Conservation (phyloP, 2,329 filamentous ascomycete species). For the Pestalotiopsis sp. region DNA sequence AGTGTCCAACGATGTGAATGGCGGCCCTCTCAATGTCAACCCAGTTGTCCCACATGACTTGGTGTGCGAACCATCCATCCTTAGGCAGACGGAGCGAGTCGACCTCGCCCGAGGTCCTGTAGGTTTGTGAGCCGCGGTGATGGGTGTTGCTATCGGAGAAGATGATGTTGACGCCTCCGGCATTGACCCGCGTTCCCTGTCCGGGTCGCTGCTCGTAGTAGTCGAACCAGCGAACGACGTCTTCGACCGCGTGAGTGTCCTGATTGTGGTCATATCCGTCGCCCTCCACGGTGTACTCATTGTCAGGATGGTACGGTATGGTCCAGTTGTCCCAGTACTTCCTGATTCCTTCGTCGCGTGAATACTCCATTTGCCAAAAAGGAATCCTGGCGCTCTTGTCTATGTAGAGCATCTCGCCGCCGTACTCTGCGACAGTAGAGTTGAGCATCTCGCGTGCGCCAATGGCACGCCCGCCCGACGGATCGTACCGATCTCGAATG, state of each 20-base stretch:
- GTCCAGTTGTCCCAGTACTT: constrained; percentile 7
- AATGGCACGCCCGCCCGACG: not conserved
- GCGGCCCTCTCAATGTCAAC: constrained; percentile 7
- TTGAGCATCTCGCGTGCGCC: constrained; percentile 3
- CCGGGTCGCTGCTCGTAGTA: constrained; percentile 6
- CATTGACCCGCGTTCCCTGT: constrained; percentile 5
- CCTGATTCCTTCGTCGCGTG: not conserved
- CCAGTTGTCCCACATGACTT: constrained; percentile 13
- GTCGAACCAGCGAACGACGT: constrained; percentile 4
- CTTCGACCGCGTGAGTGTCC: not conserved
- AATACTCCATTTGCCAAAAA: constrained; percentile 8
- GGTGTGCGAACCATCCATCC: constrained; percentile 3
- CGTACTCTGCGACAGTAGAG: not conserved
- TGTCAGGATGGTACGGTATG: not conserved
- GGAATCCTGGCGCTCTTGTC: not conserved
- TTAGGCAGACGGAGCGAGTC: constrained; percentile 9
- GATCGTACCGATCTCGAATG: constrained; percentile 6
- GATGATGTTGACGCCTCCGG: constrained; percentile 8
- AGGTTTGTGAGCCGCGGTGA: constrained; percentile 8
- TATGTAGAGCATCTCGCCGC: constrained; percentile 6
- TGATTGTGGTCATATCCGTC: constrained; percentile 4
- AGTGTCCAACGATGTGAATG: constrained; percentile 6
- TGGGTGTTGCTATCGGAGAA: constrained; percentile 11
- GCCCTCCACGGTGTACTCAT: not conserved
- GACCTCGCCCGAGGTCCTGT: constrained; percentile 7